Base-by-base conservation (phyloP, 306 rosid genomes). In the Fragaria nilgerrensis region DNA sequence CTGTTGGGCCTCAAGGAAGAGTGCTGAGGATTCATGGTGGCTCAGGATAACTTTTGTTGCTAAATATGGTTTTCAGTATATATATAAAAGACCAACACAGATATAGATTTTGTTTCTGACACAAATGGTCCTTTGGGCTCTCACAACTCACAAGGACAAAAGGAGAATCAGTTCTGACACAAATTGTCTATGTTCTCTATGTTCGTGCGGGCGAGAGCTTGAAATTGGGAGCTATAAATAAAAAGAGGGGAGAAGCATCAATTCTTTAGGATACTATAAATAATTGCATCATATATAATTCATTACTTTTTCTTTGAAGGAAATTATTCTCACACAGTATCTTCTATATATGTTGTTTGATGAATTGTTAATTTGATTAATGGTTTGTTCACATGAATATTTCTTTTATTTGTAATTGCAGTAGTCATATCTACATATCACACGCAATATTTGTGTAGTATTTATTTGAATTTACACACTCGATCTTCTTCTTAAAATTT, bases 91-190 rank as follows among this genome's bases (percentile, higher is more conserved):
- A 29, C 61, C 20, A 48, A 20, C 43, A 48, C 12, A 22, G 32
- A 36, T 9, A 32, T n/a, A 12, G 62, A 64, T 63, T 64, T 62
- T 75, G 27, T 47, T 43, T 12, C 78, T 75, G 72, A 48, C 63
- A 75, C 62, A 63, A 9, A n/a, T 59, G 59, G 29, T 61, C 58
- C 71, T 29, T 25, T 16, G 65, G n/a, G 15, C 43, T 29, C 58
- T 29, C 52, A 49, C 70, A n/a, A 41, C 47, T 34, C 69, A 48
- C 50, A 64, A 64, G 64, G 72, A 75, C 64, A 71, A 62, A 49
- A 37, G 62, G 23, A 71, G 72, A 70, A 70, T 78, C 64, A 52
- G 72, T 59, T 78, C 82, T 72, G 82, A 78, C 77, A 78, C 77
- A 71, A 78, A 25, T 59, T 59, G 65, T 25, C 36, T 58, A 3